These are phyloP conservation scores for Microsporum ferrugineum DNA, from an alignment of 2,329 filamentous ascomycete species.

Conservation along the genomic window DNA sequence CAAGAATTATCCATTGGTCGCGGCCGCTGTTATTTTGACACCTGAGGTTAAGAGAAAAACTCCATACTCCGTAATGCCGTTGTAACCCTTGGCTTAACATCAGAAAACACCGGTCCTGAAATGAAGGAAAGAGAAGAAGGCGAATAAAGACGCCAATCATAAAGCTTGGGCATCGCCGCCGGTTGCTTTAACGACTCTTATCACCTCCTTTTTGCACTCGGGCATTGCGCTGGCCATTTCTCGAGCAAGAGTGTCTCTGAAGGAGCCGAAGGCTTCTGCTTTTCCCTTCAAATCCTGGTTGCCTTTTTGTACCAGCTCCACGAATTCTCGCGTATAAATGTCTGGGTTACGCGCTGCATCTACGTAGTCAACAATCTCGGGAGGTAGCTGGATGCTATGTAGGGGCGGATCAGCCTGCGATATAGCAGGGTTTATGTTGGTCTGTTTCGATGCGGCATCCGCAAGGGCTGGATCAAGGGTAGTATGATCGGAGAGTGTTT, in stretches of 20 bases:
- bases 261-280: conserved; percentile 46
- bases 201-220: conserved; percentile 44
- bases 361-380: conserved; percentile 53
- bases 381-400: conserved; percentile 44
- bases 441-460: conserved; percentile 7
- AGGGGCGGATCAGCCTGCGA: conserved; percentile 31
- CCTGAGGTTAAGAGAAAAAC: neutral
- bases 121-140: neutral
- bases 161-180: conserved; percentile 15
- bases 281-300: conserved; percentile 54
- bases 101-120: neutral
- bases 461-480: conserved; percentile 20
- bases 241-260: conserved; percentile 47
- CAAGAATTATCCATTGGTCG: neutral
- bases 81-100: neutral
- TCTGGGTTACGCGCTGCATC: conserved; percentile 53
- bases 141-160: neutral
- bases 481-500: conserved; percentile 37
- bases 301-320: conserved; percentile 50
- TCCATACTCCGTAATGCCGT: neutral
- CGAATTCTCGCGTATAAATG: conserved; percentile 55
- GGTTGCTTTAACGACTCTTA: conserved; percentile 37
- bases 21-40: neutral
- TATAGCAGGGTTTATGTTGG: conserved; percentile 6
- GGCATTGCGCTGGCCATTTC: conserved; percentile 49